These are phyloP conservation scores for Wallacemonas collosoma DNA, from an alignment of 208 protist genomes.

Conservation along the genomic window DNA sequence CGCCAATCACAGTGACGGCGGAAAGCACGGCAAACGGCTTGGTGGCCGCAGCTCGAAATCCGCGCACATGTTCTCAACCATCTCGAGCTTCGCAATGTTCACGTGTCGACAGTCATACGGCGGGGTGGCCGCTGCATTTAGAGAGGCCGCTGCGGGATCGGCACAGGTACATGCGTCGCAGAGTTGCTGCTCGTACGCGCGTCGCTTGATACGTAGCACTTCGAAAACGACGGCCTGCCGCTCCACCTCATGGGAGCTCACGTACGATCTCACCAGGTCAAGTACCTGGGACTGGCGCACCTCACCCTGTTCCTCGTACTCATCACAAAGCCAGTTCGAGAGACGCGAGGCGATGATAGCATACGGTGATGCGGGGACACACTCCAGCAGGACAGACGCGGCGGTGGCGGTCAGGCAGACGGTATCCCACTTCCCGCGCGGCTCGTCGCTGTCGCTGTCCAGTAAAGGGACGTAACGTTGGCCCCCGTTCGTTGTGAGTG, in stretches of 20 bases:
- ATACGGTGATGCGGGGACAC: constrained; percentile 26
- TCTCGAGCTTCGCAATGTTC: constrained; percentile 16
- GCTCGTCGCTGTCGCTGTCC: background rate
- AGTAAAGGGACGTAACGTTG: background rate
- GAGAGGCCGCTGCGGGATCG: background rate
- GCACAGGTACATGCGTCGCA: background rate
- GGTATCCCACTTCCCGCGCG: constrained; percentile 26
- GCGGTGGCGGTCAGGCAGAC: constrained; percentile 34
- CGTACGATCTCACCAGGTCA: background rate
- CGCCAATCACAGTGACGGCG: background rate
- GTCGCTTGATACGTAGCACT: constrained; percentile 24
- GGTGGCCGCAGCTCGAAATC: background rate
- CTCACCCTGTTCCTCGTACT: constrained; percentile 1
- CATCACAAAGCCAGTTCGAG: constrained; percentile 45
- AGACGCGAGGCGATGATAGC: constrained; percentile 28
- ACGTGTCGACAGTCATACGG: background rate
- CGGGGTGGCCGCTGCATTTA: background rate
- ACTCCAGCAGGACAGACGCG: constrained; percentile 31
- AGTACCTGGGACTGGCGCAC: constrained; percentile 16
- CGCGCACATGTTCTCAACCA: constrained; percentile 9
- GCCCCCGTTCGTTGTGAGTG: background rate
- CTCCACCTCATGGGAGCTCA: constrained; percentile 21
- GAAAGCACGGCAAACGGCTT: background rate
- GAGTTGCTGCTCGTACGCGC: background rate
- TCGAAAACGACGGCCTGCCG: constrained; percentile 30